phyloP scores from a whole-genome alignment of 2,329 filamentous ascomycete species.

The Penicillium occitanis region DNA sequence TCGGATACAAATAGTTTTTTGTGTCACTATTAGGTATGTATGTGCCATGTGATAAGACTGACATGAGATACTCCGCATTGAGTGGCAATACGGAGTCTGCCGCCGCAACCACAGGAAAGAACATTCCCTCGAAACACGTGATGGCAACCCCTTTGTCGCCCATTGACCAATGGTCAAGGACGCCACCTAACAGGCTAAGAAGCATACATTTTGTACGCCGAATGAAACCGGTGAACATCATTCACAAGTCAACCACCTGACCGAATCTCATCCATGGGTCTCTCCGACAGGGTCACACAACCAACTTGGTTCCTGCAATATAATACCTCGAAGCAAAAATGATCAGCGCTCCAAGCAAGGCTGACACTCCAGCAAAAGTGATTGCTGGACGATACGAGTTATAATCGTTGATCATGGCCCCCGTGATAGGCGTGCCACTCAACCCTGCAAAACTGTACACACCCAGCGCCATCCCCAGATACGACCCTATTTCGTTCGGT shows the following conservation, averaged over 20 bases:
- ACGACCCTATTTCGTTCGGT: slow-evolving; percentile 25
- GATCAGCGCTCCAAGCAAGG: slow-evolving; percentile 27
- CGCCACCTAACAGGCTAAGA: not conserved
- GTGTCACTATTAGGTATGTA: not conserved
- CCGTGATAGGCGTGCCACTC: slow-evolving; percentile 51
- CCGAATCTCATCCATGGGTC: not conserved
- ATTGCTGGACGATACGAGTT: slow-evolving; percentile 40
- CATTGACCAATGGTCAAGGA: slow-evolving; percentile 1
- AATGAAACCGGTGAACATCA: not conserved
- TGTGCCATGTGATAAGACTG: not conserved
- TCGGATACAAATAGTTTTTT: not conserved
- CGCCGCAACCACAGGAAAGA: slow-evolving; percentile 3
- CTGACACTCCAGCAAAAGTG: slow-evolving; percentile 33
- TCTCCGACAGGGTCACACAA: slow-evolving; percentile 3
- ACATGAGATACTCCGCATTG: slow-evolving; percentile 11
- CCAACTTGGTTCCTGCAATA: not conserved
- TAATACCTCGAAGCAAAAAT: slow-evolving; percentile 14
- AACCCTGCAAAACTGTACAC: slow-evolving; percentile 48
- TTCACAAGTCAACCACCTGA: not conserved
- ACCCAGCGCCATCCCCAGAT: slow-evolving; percentile 28
- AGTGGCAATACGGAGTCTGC: slow-evolving; percentile 1
- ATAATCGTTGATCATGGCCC: slow-evolving; percentile 46
- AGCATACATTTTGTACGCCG: not conserved
- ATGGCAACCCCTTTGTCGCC: not conserved
- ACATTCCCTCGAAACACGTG: not conserved